Conservation (phyloP, 169 alveolate species). For the Cryptosporidium meleagridis region DNA sequence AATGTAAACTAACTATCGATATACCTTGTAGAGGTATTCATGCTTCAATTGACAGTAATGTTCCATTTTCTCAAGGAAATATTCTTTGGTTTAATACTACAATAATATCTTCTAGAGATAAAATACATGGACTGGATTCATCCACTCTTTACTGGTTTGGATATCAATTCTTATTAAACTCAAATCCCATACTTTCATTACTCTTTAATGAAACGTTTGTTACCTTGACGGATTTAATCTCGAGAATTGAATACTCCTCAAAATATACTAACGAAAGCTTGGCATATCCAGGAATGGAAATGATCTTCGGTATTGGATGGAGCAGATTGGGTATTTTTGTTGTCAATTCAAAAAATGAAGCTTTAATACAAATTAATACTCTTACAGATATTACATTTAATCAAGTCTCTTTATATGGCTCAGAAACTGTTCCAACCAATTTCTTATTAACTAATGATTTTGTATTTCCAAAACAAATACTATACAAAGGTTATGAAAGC, state of each 20-base stretch:
- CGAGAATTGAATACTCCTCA: constrained; percentile 7
- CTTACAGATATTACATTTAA: constrained; percentile 33
- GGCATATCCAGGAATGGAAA: constrained; percentile 11
- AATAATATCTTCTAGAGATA: neutral
- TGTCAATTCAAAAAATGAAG: constrained; percentile 1
- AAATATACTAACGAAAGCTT: constrained; percentile 29
- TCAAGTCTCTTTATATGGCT: neutral
- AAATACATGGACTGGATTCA: constrained; percentile 6
- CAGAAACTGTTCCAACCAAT: constrained; percentile 4
- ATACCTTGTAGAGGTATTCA: constrained; percentile 50
- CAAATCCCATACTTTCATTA: constrained; percentile 18
- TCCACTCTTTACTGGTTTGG: constrained; percentile 48
- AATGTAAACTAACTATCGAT: constrained; percentile 9
- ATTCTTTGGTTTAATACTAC: constrained; percentile 49
- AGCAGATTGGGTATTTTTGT: constrained; percentile 47
- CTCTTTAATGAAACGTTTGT: constrained; percentile 23
- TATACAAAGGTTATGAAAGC: constrained; percentile 41
- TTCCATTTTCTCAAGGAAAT: constrained; percentile 23
- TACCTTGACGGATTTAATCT: neutral
- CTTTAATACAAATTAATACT: constrained; percentile 26
- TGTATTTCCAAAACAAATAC: constrained; percentile 25
- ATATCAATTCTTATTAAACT: constrained; percentile 5
- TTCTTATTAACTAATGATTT: constrained; percentile 4
- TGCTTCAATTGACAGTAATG: neutral
- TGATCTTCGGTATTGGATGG: constrained; percentile 35